Evolutionary conservation across 441 rosid species (phyloP), one percentile per base, ranked within the genome.

Genomic region (Populus trichocarpa): DNA sequence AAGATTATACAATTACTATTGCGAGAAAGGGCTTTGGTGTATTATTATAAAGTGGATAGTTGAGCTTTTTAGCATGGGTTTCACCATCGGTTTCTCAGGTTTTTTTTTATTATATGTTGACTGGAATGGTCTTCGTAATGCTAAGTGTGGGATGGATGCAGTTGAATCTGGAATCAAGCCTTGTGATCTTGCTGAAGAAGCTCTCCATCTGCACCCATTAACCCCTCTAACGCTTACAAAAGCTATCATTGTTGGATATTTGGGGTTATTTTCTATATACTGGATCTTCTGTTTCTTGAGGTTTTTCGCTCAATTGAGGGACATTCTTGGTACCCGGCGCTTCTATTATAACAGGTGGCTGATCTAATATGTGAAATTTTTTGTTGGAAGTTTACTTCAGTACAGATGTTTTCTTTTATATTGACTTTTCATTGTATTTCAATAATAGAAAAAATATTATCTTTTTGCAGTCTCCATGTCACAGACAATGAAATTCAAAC

Each of bases 141-240:
- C 99, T 46, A 95, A 95, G 82, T 97, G 99, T 81, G 99, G 99
- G 42, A 91, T 97, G 95, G 95, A 97, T 89, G 99, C 99, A 6
- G 93, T 94, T 81, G 99, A 95, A 77, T 94, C 98, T 36, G 98
- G 99, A 78, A 91, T 87, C 76, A 95, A 88, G 89, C 99, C 97
- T 22, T 97, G 99, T 80, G 98, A 97, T 89, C 98, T 97, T 78
- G 90, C 90, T 20, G 93, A 91, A 83, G 98, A 94, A 91, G 99
- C 98, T 78, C 91, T 97, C 76, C 90, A 89, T 79, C 88, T 78
- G 73, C 97, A 95, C 78, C 99, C 98, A 16, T 87, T 97, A 80
- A 88, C 91, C 70, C 99, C 99, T 67, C 83, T 94, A 78, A 93
- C 99, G 0, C 85, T 93, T 84, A 88, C 96, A 68, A 97, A 88